Evolutionary conservation across 768 basidiomycete species (phyloP), one percentile per base, ranked within the genome.

Genomic region (Auriscalpium vulgare): DNA sequence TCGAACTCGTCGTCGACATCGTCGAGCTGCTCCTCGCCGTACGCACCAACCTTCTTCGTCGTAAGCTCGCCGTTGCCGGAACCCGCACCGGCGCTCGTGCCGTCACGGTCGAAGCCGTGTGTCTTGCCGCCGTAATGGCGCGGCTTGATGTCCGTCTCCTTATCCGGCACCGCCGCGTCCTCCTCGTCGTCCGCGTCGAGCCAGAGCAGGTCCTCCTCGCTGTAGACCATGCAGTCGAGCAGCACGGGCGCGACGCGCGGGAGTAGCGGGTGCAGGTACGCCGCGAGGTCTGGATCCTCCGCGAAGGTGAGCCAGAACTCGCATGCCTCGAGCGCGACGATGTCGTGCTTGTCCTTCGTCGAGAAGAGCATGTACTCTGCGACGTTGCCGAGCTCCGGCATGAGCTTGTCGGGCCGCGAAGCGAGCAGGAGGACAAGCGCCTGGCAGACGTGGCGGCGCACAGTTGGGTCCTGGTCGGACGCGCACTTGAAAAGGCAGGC

Each of bases 241-340:
- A 99, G 76, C 16, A 97, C 87, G 0, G 97, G 97, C 2, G 90
- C 92, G 43, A 99, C 91, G 63, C 91, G 90, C n/a, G 78, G 84
- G 9, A 99, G 78, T 57, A 94, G 80, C 2, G 95, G 95, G 57
- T 84, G 86, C 29, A 99, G 76, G 67, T 87, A 90, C 2, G 84
- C 81, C 10, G 85, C 84, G 21, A 98, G 78, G 50, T 93, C 91
- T 40, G 85, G 85, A 63, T 97, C 93, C 69, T 99, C 97, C 14
- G 97, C 95, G 66, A 99, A 98, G 1, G 95, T 97, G 58, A 99
- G 78, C 97, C 97, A 99, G 71, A 99, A 99, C 77, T 99, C 97
- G 78, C 95, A 97, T 21, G 97, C 97, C 74, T 99, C 97, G 50
- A 99, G 78, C 2, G 95, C 94, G 53, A 93, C 95, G 59, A 87